These are phyloP conservation scores for Mycoemilia scoparia DNA, from an alignment of 192 early-diverging fungal species.

Conservation along the genomic window DNA sequence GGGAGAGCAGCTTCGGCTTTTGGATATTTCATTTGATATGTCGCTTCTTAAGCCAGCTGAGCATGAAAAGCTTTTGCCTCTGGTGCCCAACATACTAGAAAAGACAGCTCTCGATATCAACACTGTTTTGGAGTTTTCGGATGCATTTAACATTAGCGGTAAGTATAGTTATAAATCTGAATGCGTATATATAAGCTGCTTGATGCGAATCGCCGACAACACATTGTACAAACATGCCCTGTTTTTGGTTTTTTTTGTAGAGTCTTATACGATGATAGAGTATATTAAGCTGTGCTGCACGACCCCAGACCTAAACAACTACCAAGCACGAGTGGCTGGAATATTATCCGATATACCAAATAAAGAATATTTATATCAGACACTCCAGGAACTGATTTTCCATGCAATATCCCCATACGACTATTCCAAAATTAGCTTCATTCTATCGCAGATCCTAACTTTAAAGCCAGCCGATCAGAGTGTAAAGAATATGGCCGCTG, in stretches of 20 bases:
- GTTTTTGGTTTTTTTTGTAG: no score
- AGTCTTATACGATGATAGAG: conserved; percentile 21
- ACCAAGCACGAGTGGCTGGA: conserved; percentile 29
- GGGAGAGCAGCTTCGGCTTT: conserved; percentile 42
- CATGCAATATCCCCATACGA: conserved; percentile 36
- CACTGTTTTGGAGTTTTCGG: conserved; percentile 44
- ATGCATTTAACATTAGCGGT: conserved; percentile 37
- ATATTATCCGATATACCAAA: conserved; percentile 32
- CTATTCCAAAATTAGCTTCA: conserved; percentile 45
- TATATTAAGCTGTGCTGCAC: conserved; percentile 23
- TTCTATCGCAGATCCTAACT: conserved; percentile 31
- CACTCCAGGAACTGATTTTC: conserved; percentile 27
- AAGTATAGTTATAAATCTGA: no score
- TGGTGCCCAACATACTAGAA: conserved; percentile 38
- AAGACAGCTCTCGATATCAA: conserved; percentile 39
- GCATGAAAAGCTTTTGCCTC: conserved; percentile 27
- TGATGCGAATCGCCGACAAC: no score
- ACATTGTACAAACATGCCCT: no score
- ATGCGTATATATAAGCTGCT: no score
- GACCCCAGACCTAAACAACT: conserved; percentile 13
- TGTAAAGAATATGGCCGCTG: conserved; percentile 15
- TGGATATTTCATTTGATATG: conserved; percentile 41
- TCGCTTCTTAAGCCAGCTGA: conserved; percentile 26
- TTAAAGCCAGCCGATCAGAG: conserved; percentile 24
- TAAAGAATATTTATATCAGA: conserved; percentile 29